phyloP scores from a whole-genome alignment of 371 early-diverging fungal genomes.

The Coemansia sp. region DNA sequence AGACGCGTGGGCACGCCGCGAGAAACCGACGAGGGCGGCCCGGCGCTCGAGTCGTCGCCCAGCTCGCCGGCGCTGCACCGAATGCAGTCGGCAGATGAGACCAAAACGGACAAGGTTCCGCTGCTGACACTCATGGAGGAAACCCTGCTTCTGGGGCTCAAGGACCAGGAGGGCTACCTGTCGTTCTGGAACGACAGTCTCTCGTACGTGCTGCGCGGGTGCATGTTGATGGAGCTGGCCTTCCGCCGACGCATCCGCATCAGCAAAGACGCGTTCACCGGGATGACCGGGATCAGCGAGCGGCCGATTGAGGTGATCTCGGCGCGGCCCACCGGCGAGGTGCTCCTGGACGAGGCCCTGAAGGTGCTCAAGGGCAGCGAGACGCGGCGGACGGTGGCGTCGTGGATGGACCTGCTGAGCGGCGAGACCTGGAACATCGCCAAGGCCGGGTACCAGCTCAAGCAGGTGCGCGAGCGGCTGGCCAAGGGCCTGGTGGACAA shows the following conservation, averaged over 20 bases:
- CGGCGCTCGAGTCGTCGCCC: neutral
- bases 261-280: constrained; percentile 79
- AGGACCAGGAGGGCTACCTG: constrained; percentile 93
- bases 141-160: constrained; percentile 87
- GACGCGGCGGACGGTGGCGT: constrained; percentile 74
- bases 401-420: constrained; percentile 96
- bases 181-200: constrained; percentile 99
- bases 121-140: constrained; percentile 92
- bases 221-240: constrained; percentile 93
- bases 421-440: constrained; percentile 98
- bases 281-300: constrained; percentile 70
- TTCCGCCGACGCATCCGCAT: constrained; percentile 85
- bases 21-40: constrained; percentile 13
- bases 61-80: constrained; percentile 6
- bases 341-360: constrained; percentile 93
- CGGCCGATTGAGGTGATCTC: constrained; percentile 83
- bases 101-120: constrained; percentile 63
- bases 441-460: constrained; percentile 94
- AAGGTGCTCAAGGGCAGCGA: constrained; percentile 75
- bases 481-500: constrained; percentile 97
- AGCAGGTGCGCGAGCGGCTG: constrained; percentile 95
- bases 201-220: constrained; percentile 92
- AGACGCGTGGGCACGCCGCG: constrained; percentile 45
- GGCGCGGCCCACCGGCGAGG: constrained; percentile 85
- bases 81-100: constrained; percentile 61